A percentile compares a stretch with the other conserved stretches of the same genome.
phyloP scores from a whole-genome alignment of 2,329 filamentous ascomycete species.

The Lasiodiplodia gonubiensis region DNA sequence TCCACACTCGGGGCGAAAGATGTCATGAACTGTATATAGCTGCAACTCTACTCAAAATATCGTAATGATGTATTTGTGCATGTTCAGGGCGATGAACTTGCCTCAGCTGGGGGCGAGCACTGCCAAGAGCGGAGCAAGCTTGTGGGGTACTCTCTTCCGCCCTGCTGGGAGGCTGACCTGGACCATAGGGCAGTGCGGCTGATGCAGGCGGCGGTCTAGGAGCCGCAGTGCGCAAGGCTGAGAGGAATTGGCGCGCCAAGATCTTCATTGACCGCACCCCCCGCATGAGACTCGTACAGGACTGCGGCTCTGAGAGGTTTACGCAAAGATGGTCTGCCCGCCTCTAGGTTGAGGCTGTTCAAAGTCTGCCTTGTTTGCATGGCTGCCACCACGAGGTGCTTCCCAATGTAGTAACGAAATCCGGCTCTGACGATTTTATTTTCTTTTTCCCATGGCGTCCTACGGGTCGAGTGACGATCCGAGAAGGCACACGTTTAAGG shows the following conservation, averaged over 20 bases:
- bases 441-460: neutral
- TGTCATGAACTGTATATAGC: neutral
- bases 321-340: neutral
- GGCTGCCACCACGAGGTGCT: neutral
- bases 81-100: neutral
- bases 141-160: neutral
- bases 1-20: neutral
- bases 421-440: neutral
- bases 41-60: slow-evolving; percentile 10
- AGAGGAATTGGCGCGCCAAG: neutral
- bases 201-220: neutral
- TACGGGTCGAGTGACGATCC: neutral
- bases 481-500: neutral
- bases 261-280: neutral
- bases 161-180: neutral
- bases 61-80: neutral
- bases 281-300: neutral
- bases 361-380: neutral
- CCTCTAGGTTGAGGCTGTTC: neutral
- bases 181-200: neutral
- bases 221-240: neutral
- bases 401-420: neutral
- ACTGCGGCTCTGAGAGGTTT: neutral
- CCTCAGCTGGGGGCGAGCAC: neutral
- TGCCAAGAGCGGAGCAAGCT: neutral